phyloP scores from a whole-genome alignment of 2,329 filamentous ascomycete species.

The Beauveria brongniartii region DNA sequence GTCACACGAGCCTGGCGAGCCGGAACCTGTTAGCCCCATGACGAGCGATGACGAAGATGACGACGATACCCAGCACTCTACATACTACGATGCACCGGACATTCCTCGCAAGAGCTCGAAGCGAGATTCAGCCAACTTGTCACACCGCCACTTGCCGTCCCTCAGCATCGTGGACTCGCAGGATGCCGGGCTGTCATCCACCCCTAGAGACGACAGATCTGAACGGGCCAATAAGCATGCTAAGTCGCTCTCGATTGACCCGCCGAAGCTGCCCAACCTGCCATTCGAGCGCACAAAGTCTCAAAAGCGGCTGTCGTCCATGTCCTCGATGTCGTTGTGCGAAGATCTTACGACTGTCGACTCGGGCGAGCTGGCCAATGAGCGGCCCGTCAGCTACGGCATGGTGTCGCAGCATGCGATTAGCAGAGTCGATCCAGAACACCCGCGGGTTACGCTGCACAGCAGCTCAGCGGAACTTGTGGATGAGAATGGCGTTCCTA shows the following conservation, averaged over 20 bases:
- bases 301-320: constrained; percentile 41
- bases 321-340: constrained; percentile 40
- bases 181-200: constrained; percentile 9
- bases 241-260: constrained; percentile 15
- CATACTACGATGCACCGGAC: constrained; percentile 36
- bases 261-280: constrained; percentile 31
- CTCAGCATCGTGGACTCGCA: constrained; percentile 23
- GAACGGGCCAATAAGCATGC: constrained; percentile 6
- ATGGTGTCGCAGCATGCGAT: constrained; percentile 51
- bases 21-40: constrained; percentile 27
- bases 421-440: constrained; percentile 43
- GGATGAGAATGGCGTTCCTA: constrained; percentile 24
- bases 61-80: constrained; percentile 24
- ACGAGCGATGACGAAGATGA: constrained; percentile 30
- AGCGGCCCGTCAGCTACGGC: constrained; percentile 47
- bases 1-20: background rate
- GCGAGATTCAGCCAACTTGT: constrained; percentile 37
- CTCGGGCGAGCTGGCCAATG: constrained; percentile 28
- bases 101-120: constrained; percentile 70
- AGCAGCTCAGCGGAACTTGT: constrained; percentile 51
- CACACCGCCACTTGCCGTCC: constrained; percentile 26
- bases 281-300: constrained; percentile 52
- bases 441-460: constrained; percentile 36
- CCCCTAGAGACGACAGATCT: constrained; percentile 1
- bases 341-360: constrained; percentile 38